Conservation (phyloP, 805 yeast species). For the Millerozyma miso region DNA sequence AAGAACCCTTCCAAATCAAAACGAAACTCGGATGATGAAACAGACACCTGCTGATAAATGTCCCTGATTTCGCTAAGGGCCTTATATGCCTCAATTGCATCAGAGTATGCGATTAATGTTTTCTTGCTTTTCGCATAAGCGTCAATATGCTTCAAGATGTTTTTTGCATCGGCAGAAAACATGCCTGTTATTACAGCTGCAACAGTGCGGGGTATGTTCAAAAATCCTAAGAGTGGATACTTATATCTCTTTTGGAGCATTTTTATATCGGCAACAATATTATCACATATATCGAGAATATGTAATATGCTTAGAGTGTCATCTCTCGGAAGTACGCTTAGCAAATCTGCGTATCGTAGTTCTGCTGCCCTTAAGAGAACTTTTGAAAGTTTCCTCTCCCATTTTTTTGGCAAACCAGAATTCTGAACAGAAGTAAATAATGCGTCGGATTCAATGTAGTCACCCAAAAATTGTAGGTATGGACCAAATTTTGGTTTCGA, state of each 20-base stretch:
- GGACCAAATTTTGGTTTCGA: constrained; percentile 59
- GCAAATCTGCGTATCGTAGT: constrained; percentile 33
- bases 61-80: constrained; percentile 50
- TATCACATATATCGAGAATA: constrained; percentile 53
- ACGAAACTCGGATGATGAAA: constrained; percentile 37
- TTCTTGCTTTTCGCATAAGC: constrained; percentile 31
- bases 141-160: constrained; percentile 47
- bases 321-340: constrained; percentile 54
- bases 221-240: constrained; percentile 54
- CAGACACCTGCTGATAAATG: constrained; percentile 46
- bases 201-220: constrained; percentile 48
- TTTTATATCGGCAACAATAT: constrained; percentile 46
- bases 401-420: constrained; percentile 38
- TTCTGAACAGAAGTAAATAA: constrained; percentile 32
- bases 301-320: constrained; percentile 50
- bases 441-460: constrained; percentile 46
- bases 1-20: constrained; percentile 57
- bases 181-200: constrained; percentile 48
- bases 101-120: constrained; percentile 44
- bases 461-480: constrained; percentile 44
- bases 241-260: constrained; percentile 56
- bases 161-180: constrained; percentile 50
- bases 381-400: constrained; percentile 40
- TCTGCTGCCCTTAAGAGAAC: constrained; percentile 34
- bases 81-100: constrained; percentile 54